Base-by-base conservation (phyloP, 345 rosid genomes). In the Draba incana region DNA sequence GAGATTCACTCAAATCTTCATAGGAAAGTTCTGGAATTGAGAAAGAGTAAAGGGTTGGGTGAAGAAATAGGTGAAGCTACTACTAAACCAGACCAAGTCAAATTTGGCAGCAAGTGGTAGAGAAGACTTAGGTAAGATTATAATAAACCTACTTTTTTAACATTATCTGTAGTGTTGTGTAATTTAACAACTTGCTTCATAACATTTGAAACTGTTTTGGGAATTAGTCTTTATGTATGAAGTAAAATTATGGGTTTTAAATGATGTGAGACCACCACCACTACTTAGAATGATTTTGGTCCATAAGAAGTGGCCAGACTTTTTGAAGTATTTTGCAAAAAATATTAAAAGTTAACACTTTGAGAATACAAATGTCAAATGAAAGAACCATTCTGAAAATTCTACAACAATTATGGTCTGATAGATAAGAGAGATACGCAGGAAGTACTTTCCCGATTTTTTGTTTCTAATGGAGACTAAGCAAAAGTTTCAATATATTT, bases 1-100 rank as follows among this genome's bases (percentile, higher is more conserved):
- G 75, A 92, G 39, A 7, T 91, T 24, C 99, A 94, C 76, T 94
- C 99, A 55, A 94, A 91, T 80, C 87, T 93, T 37, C 99, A 94
- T 35, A 87, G 86, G 89, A 94, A 87, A 77, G 99, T 94, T 46
- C 53, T 92, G 2, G 98, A 94, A 79, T 85, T 91, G 87, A 85
- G 98, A 69, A 79, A 11, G 84, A 91, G 84, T 73, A 20, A 6
- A 2, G 81, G 48, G 78, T 68, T 68, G 68, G 77, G 61, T 66
- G 62, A 66, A 23, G 71, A 66, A 27, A 70, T 71, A 57, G 71
- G 66, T 72, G 76, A 47, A 57, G 63, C 66, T 64, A 57, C 39
- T 49, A 57, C 52, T 10, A 52, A 45, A 74, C 14, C 52, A 68
- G 78, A 75, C 64, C 78, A 30, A 42, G 78, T 75, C 78, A 75